Percentiles rank a stretch among this genome's conserved stretches.
phyloP scores from a whole-genome alignment of 169 alveolate genomes.

The Plasmodium coatneyi region DNA sequence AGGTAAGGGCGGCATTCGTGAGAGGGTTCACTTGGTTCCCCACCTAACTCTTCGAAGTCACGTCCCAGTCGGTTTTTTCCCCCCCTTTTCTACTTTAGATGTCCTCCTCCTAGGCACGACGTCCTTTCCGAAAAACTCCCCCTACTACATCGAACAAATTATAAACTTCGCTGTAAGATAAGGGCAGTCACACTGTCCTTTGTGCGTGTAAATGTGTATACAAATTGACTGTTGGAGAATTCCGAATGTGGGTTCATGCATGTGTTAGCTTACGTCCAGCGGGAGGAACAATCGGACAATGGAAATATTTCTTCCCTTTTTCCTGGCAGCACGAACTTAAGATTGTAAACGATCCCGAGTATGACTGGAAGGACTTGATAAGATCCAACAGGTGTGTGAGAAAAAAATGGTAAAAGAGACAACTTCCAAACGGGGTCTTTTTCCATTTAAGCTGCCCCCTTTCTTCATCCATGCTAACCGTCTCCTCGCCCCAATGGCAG shows the following conservation, averaged over 20 bases:
- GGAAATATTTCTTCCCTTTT: background rate
- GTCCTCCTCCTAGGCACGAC: conserved; percentile 66
- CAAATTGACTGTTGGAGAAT: background rate
- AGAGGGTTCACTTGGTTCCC: background rate
- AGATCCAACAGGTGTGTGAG: conserved; percentile 71
- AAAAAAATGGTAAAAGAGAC: background rate
- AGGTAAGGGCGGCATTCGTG: conserved; percentile 7
- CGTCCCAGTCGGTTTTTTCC: background rate
- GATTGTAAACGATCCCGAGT: conserved; percentile 75
- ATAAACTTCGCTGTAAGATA: conserved; percentile 67
- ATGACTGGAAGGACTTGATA: conserved; percentile 77
- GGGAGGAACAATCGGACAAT: background rate
- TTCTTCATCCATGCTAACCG: background rate
- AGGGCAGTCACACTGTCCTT: background rate
- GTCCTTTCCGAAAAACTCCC: conserved; percentile 56
- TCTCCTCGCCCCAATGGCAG: background rate
- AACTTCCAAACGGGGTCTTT: background rate
- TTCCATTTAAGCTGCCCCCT: background rate
- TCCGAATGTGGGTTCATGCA: background rate
- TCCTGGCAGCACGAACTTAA: conserved; percentile 64
- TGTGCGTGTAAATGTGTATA: background rate
- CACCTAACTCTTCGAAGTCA: background rate
- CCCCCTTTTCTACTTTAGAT: background rate
- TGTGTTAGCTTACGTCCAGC: background rate
- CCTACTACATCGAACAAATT: conserved; percentile 64